Conservation (phyloP, 495 filamentous ascomycete species). For the Neurospora cerealis region DNA sequence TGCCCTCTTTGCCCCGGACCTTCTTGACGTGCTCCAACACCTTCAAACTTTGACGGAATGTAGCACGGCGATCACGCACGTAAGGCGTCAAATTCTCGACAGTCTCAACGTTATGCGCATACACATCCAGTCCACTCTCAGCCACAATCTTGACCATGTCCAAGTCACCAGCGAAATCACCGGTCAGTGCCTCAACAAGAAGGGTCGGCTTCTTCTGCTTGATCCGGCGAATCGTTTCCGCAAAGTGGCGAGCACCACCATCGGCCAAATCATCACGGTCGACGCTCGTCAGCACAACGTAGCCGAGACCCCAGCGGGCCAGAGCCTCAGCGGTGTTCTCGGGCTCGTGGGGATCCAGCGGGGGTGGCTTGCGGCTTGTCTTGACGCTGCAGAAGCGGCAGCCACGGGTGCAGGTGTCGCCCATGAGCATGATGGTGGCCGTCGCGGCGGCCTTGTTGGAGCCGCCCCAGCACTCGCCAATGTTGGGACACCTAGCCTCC, state of each 20-base stretch:
- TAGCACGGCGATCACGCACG: constrained; percentile 83
- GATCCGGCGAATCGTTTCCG: constrained; percentile 88
- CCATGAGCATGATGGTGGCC: constrained; percentile 99
- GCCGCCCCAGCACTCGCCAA: constrained; percentile 96
- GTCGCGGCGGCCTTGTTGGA: constrained; percentile 79
- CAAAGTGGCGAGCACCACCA: constrained; percentile 82
- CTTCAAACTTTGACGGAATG: constrained; percentile 72
- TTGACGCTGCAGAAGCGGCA: constrained; percentile 97
- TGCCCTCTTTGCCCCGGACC: constrained; percentile 45
- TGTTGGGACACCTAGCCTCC: constrained; percentile 95
- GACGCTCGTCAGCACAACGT: constrained; percentile 88
- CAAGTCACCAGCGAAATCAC: constrained; percentile 75
- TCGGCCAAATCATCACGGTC: constrained; percentile 88
- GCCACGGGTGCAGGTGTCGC: constrained; percentile 93
- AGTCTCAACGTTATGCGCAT: constrained; percentile 95
- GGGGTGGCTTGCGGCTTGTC: constrained; percentile 65
- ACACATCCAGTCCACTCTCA: constrained; percentile 82
- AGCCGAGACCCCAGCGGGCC: constrained; percentile 84
- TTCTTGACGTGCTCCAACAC: constrained; percentile 79
- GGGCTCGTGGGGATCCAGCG: constrained; percentile 90
- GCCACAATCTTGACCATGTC: constrained; percentile 79
- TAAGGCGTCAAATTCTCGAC: constrained; percentile 81
- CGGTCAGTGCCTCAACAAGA: constrained; percentile 90
- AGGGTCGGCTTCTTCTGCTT: constrained; percentile 79
- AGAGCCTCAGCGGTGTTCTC: constrained; percentile 95